phyloP scores from a whole-genome alignment of 768 basidiomycete species.

The Termitomyces sp. region DNA sequence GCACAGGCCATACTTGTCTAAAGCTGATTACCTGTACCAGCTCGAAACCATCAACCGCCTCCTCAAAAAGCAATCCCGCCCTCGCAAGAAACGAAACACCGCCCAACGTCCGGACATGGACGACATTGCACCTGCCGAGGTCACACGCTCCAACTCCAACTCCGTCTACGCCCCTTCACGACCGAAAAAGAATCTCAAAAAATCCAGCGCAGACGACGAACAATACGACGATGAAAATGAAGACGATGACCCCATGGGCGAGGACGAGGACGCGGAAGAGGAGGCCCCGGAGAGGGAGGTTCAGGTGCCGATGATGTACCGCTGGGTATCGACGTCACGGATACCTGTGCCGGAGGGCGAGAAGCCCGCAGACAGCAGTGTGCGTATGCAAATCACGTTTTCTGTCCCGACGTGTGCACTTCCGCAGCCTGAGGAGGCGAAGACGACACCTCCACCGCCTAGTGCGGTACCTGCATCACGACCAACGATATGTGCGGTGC shows the following conservation, averaged over 20 bases:
- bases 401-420: conserved; percentile 40
- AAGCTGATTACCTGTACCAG: conserved; percentile 27
- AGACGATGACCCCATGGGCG: neutral
- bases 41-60: conserved; percentile 87
- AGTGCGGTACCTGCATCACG: neutral
- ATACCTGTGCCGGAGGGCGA: conserved; percentile 5
- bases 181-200: neutral
- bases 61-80: conserved; percentile 78
- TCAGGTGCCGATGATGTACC: conserved; percentile 53
- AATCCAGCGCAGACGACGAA: neutral
- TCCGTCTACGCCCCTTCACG: conserved; percentile 11
- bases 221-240: neutral
- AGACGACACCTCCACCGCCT: neutral
- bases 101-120: conserved; percentile 33
- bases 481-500: conserved; percentile 46
- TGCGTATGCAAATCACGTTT: conserved; percentile 44
- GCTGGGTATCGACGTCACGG: conserved; percentile 66
- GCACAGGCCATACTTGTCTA: neutral
- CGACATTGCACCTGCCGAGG: conserved; percentile 19
- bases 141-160: conserved; percentile 20
- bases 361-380: neutral
- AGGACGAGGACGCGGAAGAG: conserved; percentile 30
- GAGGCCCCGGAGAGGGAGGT: conserved; percentile 21
- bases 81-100: conserved; percentile 55
- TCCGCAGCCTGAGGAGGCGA: conserved; percentile 1